A percentile compares a stretch with the other conserved stretches of the same genome.
phyloP scores from a whole-genome alignment of 2,329 filamentous ascomycete genomes.

The Penicillium vulpinum region DNA sequence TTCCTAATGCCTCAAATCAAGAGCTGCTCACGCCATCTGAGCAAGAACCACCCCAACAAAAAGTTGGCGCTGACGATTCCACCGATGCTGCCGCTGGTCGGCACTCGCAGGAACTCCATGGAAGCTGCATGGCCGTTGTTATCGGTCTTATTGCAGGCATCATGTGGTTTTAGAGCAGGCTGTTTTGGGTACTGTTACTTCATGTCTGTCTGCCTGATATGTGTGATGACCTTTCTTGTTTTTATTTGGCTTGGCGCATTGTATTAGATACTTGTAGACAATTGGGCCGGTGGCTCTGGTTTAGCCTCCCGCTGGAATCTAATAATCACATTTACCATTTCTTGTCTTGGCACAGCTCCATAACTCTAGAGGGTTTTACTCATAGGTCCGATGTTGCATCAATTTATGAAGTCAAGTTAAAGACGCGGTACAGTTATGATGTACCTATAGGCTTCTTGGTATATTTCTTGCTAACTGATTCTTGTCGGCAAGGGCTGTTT shows the following conservation, averaged over 20 bases:
- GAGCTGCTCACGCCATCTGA: not conserved
- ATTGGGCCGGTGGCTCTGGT: constrained; percentile 20
- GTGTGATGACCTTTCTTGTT: constrained; percentile 18
- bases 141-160: constrained; percentile 39
- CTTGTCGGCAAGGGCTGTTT: not conserved
- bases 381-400: not conserved
- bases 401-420: not conserved
- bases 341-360: not conserved
- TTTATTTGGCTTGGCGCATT: constrained; percentile 7
- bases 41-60: constrained; percentile 9
- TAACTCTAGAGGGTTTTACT: not conserved
- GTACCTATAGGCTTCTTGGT: not conserved
- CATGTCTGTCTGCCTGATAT: constrained; percentile 13
- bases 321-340: constrained; percentile 18
- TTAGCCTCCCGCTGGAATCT: constrained; percentile 19
- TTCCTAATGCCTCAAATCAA: not conserved
- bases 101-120: constrained; percentile 31
- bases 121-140: constrained; percentile 41
- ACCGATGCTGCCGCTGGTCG: constrained; percentile 26
- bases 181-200: not conserved
- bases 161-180: constrained; percentile 34
- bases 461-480: not conserved
- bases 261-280: constrained; percentile 9
- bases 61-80: constrained; percentile 20
- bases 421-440: not conserved